These are phyloP conservation scores for Aspergillus nanangensis DNA, from an alignment of 495 filamentous ascomycete species.

Conservation along the genomic window DNA sequence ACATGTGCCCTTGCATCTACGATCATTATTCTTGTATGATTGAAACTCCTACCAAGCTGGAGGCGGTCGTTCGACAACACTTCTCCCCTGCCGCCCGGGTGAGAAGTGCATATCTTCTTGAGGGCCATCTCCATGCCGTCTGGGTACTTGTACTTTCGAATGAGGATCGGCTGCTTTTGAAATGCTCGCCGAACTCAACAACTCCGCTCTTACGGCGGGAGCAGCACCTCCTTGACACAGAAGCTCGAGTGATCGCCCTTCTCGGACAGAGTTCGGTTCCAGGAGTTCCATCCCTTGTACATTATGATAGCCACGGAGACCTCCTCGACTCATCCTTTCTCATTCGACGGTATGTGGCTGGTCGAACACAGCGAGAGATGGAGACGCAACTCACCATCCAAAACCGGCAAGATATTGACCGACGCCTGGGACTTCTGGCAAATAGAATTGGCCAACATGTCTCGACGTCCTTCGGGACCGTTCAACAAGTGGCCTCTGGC, in stretches of 20 bases:
- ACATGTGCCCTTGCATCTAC: constrained; percentile 14
- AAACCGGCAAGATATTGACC: constrained; percentile 41
- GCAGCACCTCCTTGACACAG: constrained; percentile 48
- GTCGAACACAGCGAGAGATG: constrained; percentile 39
- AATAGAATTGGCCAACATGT: constrained; percentile 34
- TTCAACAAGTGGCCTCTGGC: constrained; percentile 42
- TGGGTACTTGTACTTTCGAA: constrained; percentile 52
- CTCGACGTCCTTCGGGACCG: constrained; percentile 45
- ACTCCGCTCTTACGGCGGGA: constrained; percentile 56
- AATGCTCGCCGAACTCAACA: constrained; percentile 46
- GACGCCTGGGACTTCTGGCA: constrained; percentile 29
- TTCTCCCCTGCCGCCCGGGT: constrained; percentile 38
- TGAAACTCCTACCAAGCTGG: constrained; percentile 26
- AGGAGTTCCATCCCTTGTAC: constrained; percentile 48
- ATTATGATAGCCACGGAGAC: constrained; percentile 39
- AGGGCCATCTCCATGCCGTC: constrained; percentile 48
- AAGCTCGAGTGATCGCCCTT: constrained; percentile 49
- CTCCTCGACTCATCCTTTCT: constrained; percentile 42
- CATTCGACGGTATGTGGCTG: constrained; percentile 44
- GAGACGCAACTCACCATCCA: constrained; percentile 27
- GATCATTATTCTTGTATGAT: constrained; percentile 11
- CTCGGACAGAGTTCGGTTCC: constrained; percentile 40
- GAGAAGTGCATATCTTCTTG: constrained; percentile 39
- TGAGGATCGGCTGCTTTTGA: constrained; percentile 47
- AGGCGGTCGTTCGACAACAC: constrained; percentile 34